phyloP scores from a whole-genome alignment of 1,139 yeast species.

The Candida frijolesensis region DNA sequence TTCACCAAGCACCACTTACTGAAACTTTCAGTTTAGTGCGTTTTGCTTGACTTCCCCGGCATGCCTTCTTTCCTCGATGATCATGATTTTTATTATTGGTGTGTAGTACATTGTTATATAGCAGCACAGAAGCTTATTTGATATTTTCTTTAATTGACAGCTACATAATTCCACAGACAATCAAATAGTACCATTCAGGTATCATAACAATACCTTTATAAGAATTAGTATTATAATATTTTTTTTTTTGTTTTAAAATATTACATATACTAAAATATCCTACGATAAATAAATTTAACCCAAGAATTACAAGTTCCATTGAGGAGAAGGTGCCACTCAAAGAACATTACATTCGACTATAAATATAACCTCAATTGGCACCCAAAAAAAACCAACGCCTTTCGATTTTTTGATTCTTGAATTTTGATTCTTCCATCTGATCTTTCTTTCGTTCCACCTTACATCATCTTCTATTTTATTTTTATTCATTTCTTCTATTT shows the following conservation, averaged over 20 bases:
- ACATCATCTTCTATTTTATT: background rate
- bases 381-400: background rate
- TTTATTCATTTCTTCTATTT: background rate
- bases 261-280: background rate
- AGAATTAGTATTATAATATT: background rate
- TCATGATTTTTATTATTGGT: conserved; percentile 2
- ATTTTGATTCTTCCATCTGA: background rate
- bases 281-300: background rate
- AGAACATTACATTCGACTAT: background rate
- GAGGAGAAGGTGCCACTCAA: background rate
- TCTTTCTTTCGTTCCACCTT: background rate
- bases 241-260: background rate
- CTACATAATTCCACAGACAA: conserved; percentile 4
- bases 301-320: background rate
- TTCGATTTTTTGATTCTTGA: background rate
- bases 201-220: background rate
- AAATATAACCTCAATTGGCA: conserved; percentile 4
- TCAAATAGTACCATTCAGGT: background rate
- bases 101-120: background rate
- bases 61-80: conserved; percentile 1
- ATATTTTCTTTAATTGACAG: conserved; percentile 4
- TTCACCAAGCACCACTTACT: background rate
- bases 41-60: background rate
- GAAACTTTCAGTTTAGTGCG: background rate
- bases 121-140: background rate